Percentiles rank a stretch among this genome's conserved stretches.
Evolutionary conservation across 2,329 filamentous ascomycete species (phyloP).

Genomic region (Aspergillus spinulosporus): DNA sequence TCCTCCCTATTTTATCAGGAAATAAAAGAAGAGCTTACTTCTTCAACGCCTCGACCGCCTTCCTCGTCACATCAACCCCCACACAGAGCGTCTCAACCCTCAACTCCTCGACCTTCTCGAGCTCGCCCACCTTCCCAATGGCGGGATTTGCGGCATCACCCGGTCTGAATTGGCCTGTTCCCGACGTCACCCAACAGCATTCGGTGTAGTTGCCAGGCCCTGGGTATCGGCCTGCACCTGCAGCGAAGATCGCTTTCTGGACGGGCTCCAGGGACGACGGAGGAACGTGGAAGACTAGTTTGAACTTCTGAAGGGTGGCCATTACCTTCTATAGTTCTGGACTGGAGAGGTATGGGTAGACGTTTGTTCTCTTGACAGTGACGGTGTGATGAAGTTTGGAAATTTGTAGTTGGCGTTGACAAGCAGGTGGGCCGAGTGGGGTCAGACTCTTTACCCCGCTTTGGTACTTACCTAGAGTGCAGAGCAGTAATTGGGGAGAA

Average conservation of each 20-base stretch:
- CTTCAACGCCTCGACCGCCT: constrained; percentile 21
- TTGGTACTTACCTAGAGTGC: no score
- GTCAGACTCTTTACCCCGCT: no score
- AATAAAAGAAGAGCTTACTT: constrained; percentile 8
- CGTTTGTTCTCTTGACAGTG: no score
- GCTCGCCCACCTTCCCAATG: constrained; percentile 15
- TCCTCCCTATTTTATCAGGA: background rate
- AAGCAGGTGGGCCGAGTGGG: no score
- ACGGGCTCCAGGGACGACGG: constrained; percentile 14
- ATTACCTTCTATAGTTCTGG: no score
- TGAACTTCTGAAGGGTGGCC: constrained; percentile 9
- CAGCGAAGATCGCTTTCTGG: constrained; percentile 22
- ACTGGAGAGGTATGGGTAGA: no score
- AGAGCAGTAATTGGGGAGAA: no score
- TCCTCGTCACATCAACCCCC: constrained; percentile 15
- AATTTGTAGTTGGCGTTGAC: no score
- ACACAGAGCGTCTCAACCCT: constrained; percentile 21
- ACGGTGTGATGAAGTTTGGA: no score
- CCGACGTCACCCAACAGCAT: constrained; percentile 19
- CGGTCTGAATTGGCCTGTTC: constrained; percentile 17
- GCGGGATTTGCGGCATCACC: constrained; percentile 18
- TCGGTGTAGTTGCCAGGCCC: constrained; percentile 21
- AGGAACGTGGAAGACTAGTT: constrained; percentile 19
- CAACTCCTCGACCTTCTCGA: constrained; percentile 19
- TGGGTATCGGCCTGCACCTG: constrained; percentile 19